Percentiles rank a stretch among this genome's conserved stretches.
Conservation (phyloP, 495 filamentous ascomycete genomes). For the Rhypophila decipiens region DNA sequence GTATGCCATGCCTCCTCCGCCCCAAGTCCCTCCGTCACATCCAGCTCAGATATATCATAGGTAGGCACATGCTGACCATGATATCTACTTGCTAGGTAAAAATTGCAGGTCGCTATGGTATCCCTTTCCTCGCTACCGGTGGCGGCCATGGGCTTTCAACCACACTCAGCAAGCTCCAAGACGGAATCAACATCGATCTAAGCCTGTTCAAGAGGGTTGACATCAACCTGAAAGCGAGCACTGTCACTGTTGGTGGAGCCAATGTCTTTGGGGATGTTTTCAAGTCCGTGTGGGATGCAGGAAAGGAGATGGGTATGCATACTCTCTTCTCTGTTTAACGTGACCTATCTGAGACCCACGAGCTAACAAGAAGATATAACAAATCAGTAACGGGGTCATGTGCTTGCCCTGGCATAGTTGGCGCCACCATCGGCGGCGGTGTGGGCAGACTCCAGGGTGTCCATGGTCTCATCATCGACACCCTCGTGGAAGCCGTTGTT, state of each 20-base stretch:
- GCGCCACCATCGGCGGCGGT: not conserved
- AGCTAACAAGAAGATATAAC: too few species aligned
- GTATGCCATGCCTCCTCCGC: not conserved
- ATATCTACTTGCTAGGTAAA: not conserved
- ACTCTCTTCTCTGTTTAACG: too few species aligned
- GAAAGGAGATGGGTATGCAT: slow-evolving; percentile 6
- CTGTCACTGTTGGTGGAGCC: slow-evolving; percentile 42
- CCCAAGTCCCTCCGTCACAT: not conserved
- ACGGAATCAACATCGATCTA: slow-evolving; percentile 27
- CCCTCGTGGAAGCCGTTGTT: not conserved
- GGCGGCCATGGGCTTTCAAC: slow-evolving; percentile 8
- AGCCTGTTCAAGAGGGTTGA: slow-evolving; percentile 18
- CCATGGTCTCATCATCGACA: not conserved
- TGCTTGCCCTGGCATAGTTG: not conserved
- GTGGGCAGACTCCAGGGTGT: slow-evolving; percentile 12
- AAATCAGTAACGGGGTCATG: too few species aligned
- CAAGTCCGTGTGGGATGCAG: slow-evolving; percentile 2
- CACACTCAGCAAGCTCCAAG: slow-evolving; percentile 5
- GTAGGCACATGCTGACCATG: not conserved
- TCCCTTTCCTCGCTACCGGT: slow-evolving; percentile 12
- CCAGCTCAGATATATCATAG: not conserved
- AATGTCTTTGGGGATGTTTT: slow-evolving; percentile 16
- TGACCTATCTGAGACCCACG: too few species aligned
- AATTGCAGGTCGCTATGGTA: not conserved
- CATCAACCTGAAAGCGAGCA: slow-evolving; percentile 30